Base-by-base conservation (phyloP, 768 basidiomycete genomes). In the Russula olivacea region DNA sequence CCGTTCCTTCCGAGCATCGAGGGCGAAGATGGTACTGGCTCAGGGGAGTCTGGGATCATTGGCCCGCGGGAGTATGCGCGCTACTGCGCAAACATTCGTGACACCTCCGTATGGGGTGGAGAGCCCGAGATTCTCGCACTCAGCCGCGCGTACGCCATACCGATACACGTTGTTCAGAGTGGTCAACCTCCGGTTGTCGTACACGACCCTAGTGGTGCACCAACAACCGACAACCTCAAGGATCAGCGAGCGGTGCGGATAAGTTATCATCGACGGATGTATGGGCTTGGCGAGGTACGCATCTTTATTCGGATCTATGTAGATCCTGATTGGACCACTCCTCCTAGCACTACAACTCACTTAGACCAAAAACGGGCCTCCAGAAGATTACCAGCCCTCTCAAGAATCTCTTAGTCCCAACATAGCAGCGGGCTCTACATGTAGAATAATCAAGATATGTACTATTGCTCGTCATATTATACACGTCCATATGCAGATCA, bases 101-200 rank as follows among this genome's bases (percentile, higher is more conserved):
- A 88, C 71, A 95, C 93, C 25, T 87, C 85, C n/a, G 82, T 86
- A 34, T 98, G 97, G 97, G 97, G 97, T 54, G 96, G 97, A 40
- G 94, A 98, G 76, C 95, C 93, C 8, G 97, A 98, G 80, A 93
- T 99, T 36, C 80, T 89, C 68, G 97, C 97, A 3, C 78, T 98
- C 17, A 87, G 88, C 71, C 80, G 87, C 55, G 84, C 85, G 34
- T 98, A 83, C 73, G 81, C 86, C 59, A 76, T 95, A 43, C 88
- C 94, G 0, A 94, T 99, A 54, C 88, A 96, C 72, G 89, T 99
- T 58, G 80, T 98, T 14, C 97, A 98, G 73, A 84, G 84, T 1
- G 87, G 86, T 0, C 80, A 79, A 30, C 95, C 94, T 2, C 80
- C 86, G 1, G 79, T 98, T 15, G 93, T 97, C n/a, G 81, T 86